Evolutionary conservation across 495 filamentous ascomycete species (phyloP).

Genomic region (Chaetomium tenue): DNA sequence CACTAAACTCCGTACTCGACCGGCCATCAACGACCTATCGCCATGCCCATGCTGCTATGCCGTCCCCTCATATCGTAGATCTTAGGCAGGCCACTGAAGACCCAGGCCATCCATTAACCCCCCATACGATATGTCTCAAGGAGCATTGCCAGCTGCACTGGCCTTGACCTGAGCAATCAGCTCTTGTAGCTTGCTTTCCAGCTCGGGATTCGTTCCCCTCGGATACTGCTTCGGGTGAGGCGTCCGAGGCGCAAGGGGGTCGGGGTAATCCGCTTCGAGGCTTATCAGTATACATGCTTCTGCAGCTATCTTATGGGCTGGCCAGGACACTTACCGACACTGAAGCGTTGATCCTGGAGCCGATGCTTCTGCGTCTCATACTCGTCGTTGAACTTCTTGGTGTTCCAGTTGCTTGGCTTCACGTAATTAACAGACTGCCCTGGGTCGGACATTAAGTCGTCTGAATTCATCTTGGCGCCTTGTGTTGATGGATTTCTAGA

Average conservation of each 20-base stretch:
- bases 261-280: constrained; percentile 39
- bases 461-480: constrained; percentile 26
- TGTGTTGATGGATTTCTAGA: neutral
- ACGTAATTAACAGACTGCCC: neutral
- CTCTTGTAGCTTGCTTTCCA: constrained; percentile 34
- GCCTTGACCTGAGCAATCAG: constrained; percentile 37
- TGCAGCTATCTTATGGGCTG: neutral
- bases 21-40: neutral
- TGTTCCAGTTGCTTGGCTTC: constrained; percentile 29
- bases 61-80: neutral
- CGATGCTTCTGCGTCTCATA: constrained; percentile 40
- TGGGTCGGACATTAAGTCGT: constrained; percentile 33
- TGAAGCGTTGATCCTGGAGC: constrained; percentile 44
- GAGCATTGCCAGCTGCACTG: neutral
- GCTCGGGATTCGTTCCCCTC: constrained; percentile 35
- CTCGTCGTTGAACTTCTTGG: constrained; percentile 53
- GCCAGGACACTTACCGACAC: constrained; percentile 35
- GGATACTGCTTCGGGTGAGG: constrained; percentile 37
- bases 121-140: neutral
- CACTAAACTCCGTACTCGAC: neutral
- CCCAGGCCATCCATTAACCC: neutral
- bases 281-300: neutral
- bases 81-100: neutral
- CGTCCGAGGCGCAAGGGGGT: constrained; percentile 42
- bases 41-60: neutral